phyloP scores from a whole-genome alignment of 805 yeast species.

The Pichia gijzeniarum region DNA sequence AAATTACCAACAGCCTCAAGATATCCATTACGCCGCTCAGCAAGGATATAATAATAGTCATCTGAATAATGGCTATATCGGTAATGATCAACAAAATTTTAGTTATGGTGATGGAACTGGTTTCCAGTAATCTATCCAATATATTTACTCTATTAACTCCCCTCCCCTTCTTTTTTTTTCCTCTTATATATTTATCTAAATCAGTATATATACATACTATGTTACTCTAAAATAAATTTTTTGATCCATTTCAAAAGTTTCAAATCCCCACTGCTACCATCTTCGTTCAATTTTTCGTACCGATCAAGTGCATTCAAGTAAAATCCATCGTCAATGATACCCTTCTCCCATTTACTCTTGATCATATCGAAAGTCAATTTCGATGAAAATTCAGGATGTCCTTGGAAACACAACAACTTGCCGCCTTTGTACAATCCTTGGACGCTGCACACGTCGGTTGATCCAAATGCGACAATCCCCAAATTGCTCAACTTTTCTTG shows the following conservation, averaged over 20 bases:
- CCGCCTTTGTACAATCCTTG: constrained; percentile 61
- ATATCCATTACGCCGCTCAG: constrained; percentile 9
- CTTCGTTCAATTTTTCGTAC: constrained; percentile 1
- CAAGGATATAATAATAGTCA: constrained; percentile 7
- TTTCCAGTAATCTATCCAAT: constrained; percentile 9
- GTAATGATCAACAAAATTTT: constrained; percentile 9
- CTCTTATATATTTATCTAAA: too few relatives aligned
- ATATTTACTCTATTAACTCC: not conserved
- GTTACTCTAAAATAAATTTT: constrained; percentile 1
- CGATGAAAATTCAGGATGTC: constrained; percentile 77
- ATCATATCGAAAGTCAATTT: constrained; percentile 22
- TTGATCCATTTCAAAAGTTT: constrained; percentile 6
- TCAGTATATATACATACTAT: too few relatives aligned
- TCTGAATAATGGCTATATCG: constrained; percentile 6
- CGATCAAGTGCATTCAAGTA: constrained; percentile 8
- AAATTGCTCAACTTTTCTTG: constrained; percentile 24
- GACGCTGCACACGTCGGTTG: constrained; percentile 45
- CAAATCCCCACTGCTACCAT: constrained; percentile 6
- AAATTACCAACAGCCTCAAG: constrained; percentile 23
- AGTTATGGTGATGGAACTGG: constrained; percentile 15
- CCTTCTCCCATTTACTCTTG: constrained; percentile 4
- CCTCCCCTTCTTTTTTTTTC: not conserved
- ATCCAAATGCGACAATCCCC: constrained; percentile 41
- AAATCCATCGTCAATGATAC: constrained; percentile 8
- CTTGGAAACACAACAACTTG: constrained; percentile 66